Base-by-base conservation (phyloP, 768 basidiomycete genomes). In the Russula vinacea region DNA sequence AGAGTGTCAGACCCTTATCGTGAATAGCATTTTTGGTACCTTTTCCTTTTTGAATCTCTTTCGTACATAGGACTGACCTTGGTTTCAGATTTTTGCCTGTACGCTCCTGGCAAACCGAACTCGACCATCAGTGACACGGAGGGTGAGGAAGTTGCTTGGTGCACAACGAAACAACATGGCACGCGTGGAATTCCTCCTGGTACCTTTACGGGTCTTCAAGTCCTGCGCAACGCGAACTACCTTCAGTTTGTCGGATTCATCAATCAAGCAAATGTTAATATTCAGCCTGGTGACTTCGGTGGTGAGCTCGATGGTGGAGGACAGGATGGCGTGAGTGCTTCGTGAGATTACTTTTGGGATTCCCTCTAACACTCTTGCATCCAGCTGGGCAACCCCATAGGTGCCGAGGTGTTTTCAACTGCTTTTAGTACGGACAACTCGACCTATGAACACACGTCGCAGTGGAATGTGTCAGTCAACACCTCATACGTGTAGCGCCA, bases 261-360 rank as follows among this genome's bases (percentile, higher is more conserved):
- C 64, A 77, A 91, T 71, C 89, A 92, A 75, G 76, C 75, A 3
- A 65, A 71, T 52, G 74, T 93, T 66, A 79, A 88, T 74, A 67
- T 92, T 22, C 60, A 72, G 13, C 13, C 72, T 0, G 73, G 62
- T 14, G 91, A 93, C 69, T 81, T 70, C 39, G 91, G 92, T 67
- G 91, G 90, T 62, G 90, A 92, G 74, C 80, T 90, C 57, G 87
- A 91, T 73, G 83, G 88, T 17, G 85, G 87, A 66, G 89, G 89
- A 62, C 87, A 88, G 65, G 89, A 90, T 72, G 69, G 75, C 60
- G 81, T 82, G 56, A 16, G 78, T 74, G 44, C 24, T 49, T 8
- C 49, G 19, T 39, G 5, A 3, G 9, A 16, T 45, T 32, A 2
- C 10, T 35, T 6, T 14, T 13, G n/a, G 13, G n/a, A 33, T 19